Evolutionary conservation across 1,284 basidiomycete species (phyloP).

Genomic region (Moesziomyces antarcticus): DNA sequence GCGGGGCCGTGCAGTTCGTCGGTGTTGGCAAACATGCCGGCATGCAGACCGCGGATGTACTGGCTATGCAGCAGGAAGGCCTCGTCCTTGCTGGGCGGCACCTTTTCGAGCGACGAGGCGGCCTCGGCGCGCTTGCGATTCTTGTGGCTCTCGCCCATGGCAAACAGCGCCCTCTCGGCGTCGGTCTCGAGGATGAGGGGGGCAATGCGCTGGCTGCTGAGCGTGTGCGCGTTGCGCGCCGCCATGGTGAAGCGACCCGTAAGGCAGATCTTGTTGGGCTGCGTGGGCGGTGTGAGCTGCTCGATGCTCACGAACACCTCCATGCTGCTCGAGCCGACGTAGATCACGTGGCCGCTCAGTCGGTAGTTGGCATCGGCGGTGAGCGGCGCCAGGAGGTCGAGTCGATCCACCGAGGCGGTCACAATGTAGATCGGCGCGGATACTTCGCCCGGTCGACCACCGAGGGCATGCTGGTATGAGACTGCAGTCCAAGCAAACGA

Average conservation of each 20-base stretch:
- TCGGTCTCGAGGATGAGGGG: slow-evolving; percentile 55
- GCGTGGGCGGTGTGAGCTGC: slow-evolving; percentile 50
- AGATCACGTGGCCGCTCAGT: slow-evolving; percentile 55
- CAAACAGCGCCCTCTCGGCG: slow-evolving; percentile 61
- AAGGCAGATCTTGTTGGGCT: slow-evolving; percentile 60
- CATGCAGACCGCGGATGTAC: slow-evolving; percentile 53
- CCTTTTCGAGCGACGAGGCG: slow-evolving; percentile 54
- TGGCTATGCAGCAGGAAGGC: slow-evolving; percentile 64
- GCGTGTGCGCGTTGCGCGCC: slow-evolving; percentile 55
- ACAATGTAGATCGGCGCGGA: slow-evolving; percentile 67
- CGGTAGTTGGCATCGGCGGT: slow-evolving; percentile 53
- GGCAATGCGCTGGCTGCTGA: slow-evolving; percentile 58
- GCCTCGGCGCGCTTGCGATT: slow-evolving; percentile 60
- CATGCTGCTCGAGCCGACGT: slow-evolving; percentile 64
- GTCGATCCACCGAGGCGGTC: slow-evolving; percentile 68
- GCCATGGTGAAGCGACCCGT: slow-evolving; percentile 69
- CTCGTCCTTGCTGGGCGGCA: slow-evolving; percentile 67
- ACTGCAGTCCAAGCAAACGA: slow-evolving; percentile 1
- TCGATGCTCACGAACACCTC: slow-evolving; percentile 68
- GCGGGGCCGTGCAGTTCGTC: slow-evolving; percentile 31
- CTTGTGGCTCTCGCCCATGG: slow-evolving; percentile 66
- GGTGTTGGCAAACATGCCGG: slow-evolving; percentile 39
- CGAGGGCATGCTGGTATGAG: slow-evolving; percentile 67
- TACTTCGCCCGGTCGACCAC: slow-evolving; percentile 55
- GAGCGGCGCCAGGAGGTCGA: slow-evolving; percentile 57